Base-by-base conservation (phyloP, 208 protist genomes). In the Wallacemonas sp. region DNA sequence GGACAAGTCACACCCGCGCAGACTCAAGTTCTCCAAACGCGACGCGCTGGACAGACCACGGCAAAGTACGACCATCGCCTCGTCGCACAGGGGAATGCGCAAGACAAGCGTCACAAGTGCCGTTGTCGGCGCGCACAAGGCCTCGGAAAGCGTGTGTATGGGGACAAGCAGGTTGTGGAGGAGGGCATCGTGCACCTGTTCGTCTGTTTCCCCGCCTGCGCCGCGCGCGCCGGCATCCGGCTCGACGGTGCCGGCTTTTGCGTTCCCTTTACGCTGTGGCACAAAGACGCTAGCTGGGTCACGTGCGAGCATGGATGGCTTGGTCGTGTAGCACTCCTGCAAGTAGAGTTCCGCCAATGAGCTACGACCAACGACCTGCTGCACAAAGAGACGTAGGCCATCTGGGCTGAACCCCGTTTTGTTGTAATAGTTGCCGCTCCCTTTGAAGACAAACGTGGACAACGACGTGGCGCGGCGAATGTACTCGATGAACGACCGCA, bases 21-120 rank as follows among this genome's bases (percentile, higher is more conserved):
- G 39, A 22, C 62, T 81, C 17, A 91, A 60, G 53, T 76, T 66
- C n/a, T 58, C 29, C 15, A 91, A 65, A 19, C 61, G 34, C 10
- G 68, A 58, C 3, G 84, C 71, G n/a, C 38, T 67, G 8, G 71
- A 68, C n/a, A 91, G 66, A 13, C 80, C 84, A 6, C 39, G 52
- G 13, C 66, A 41, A 12, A 91, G 70, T 0, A 50, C 53, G 9
- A 50, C 59, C 44, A 81, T 68, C 6, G 84, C 84, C 24, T 77
- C 68, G 37, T 85, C 84, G 30, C 64, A 80, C 33, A 91, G 66
- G 0, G 84, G 80, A 42, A 91, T 83, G 57, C 77, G 77, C 21
- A 91, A 53, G 2, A 78, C 66, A 0, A 91, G 66, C n/a, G 73
- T 86, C 22, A 52, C 55, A 1, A 91, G 64, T 26, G 60, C 30